Conservation (phyloP, 352 stramenopile species). For the Phytophthora kernoviae region DNA sequence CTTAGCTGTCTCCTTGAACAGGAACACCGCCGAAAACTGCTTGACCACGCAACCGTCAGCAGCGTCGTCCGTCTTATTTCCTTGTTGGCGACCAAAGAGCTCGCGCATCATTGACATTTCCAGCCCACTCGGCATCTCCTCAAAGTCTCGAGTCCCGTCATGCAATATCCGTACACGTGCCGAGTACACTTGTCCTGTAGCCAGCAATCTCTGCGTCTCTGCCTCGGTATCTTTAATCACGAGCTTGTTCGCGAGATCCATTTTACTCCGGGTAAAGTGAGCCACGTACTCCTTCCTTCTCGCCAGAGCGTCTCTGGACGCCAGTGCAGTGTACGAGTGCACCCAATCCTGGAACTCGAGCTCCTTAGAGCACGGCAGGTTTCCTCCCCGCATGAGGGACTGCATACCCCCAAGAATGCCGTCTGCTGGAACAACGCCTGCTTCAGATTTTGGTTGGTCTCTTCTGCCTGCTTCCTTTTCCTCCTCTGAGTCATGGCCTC, state of each 20-base stretch:
- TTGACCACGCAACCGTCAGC: constrained; percentile 65
- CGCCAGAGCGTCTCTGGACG: constrained; percentile 25
- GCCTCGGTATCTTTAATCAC: constrained; percentile 59
- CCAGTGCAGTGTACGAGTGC: constrained; percentile 70
- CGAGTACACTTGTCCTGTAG: constrained; percentile 37
- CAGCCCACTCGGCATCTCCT: constrained; percentile 27
- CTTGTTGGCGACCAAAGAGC: constrained; percentile 26
- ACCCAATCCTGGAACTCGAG: constrained; percentile 80
- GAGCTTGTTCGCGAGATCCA: constrained; percentile 59
- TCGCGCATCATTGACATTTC: constrained; percentile 39
- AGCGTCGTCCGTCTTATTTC: constrained; percentile 18
- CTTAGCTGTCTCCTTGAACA: constrained; percentile 48
- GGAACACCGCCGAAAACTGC: constrained; percentile 67
- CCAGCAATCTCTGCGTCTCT: constrained; percentile 30
- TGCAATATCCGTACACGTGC: constrained; percentile 52
- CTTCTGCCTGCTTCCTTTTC: constrained; percentile 62
- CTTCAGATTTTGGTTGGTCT: constrained; percentile 62
- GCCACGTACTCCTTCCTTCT: constrained; percentile 53
- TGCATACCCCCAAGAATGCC: constrained; percentile 57
- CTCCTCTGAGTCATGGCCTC: constrained; percentile 61
- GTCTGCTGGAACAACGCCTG: constrained; percentile 76
- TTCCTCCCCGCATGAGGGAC: constrained; percentile 38
- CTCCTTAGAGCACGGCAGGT: constrained; percentile 45
- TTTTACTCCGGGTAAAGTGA: constrained; percentile 61
- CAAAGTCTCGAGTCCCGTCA: constrained; percentile 44